phyloP scores from a whole-genome alignment of 192 early-diverging fungal species.

The Kickxella alabastrina region DNA sequence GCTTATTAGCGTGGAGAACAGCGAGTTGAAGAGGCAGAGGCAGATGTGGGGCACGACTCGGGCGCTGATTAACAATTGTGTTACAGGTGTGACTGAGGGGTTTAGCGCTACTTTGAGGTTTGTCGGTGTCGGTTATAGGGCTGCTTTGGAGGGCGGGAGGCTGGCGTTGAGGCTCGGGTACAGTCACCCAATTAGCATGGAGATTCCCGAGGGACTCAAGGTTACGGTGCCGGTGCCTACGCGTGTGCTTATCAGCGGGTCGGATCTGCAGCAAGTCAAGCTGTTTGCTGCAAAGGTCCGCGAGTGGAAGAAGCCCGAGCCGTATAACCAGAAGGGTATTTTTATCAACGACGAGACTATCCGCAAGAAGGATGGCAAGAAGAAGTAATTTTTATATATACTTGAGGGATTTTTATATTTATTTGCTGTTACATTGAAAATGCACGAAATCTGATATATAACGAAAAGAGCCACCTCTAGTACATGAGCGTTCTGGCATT shows the following conservation, averaged over 20 bases:
- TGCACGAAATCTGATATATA: neutral
- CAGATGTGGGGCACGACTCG: slow-evolving; percentile 98
- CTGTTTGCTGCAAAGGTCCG: slow-evolving; percentile 91
- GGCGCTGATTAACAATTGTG: slow-evolving; percentile 78
- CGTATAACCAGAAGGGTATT: slow-evolving; percentile 99
- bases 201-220: slow-evolving; percentile 74
- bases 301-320: slow-evolving; percentile 89
- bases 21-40: slow-evolving; percentile 66
- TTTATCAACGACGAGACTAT: slow-evolving; percentile 98
- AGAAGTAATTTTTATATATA: no score
- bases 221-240: slow-evolving; percentile 77
- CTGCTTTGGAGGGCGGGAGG: slow-evolving; percentile 63
- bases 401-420: no score
- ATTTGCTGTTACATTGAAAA: no score
- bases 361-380: slow-evolving; percentile 97
- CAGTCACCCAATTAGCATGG: slow-evolving; percentile 75
- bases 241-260: slow-evolving; percentile 76
- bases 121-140: slow-evolving; percentile 93
- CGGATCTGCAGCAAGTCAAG: slow-evolving; percentile 74
- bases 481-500: slow-evolving; percentile 43
- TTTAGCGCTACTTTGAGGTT: slow-evolving; percentile 77
- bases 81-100: slow-evolving; percentile 88
- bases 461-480: no score
- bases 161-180: slow-evolving; percentile 83
- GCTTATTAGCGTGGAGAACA: slow-evolving; percentile 56